Conservation (phyloP, 495 filamentous ascomycete species). For the Xylaria grammica region DNA sequence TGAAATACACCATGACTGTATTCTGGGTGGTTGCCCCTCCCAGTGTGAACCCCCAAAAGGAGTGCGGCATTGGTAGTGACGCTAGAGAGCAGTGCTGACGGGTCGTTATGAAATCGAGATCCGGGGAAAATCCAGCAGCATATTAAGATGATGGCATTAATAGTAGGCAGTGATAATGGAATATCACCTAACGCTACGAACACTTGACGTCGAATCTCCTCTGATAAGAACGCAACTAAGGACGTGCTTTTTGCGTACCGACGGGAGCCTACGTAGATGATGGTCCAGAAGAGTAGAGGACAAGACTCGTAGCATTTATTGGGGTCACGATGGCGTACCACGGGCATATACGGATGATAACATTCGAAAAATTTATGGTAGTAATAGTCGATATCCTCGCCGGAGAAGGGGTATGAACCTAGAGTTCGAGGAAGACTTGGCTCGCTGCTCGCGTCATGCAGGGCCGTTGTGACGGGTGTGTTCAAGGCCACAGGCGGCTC, state of each 20-base stretch:
- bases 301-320: conserved; percentile 46
- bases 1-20: conserved; percentile 40
- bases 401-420: conserved; percentile 50
- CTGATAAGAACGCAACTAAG: conserved; percentile 47
- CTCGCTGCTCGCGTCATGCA: conserved; percentile 15
- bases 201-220: conserved; percentile 44
- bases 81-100: conserved; percentile 45
- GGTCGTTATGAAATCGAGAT: conserved; percentile 50
- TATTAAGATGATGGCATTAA: conserved; percentile 50
- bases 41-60: conserved; percentile 49
- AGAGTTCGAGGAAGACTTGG: conserved; percentile 43
- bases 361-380: conserved; percentile 53
- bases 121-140: conserved; percentile 49
- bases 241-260: conserved; percentile 47
- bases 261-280: conserved; percentile 49
- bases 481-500: conserved; percentile 29
- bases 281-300: conserved; percentile 50
- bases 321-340: conserved; percentile 44
- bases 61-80: conserved; percentile 47
- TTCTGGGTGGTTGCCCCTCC: conserved; percentile 46
- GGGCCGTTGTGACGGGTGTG: conserved; percentile 27
- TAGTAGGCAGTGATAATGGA: conserved; percentile 43
- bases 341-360: conserved; percentile 52
- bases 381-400: conserved; percentile 53
- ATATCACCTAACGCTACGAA: conserved; percentile 40